Percentiles rank a stretch among this genome's conserved stretches.
Conservation (phyloP, 2,329 filamentous ascomycete species). For the Arthrobotrys sphaeroides region DNA sequence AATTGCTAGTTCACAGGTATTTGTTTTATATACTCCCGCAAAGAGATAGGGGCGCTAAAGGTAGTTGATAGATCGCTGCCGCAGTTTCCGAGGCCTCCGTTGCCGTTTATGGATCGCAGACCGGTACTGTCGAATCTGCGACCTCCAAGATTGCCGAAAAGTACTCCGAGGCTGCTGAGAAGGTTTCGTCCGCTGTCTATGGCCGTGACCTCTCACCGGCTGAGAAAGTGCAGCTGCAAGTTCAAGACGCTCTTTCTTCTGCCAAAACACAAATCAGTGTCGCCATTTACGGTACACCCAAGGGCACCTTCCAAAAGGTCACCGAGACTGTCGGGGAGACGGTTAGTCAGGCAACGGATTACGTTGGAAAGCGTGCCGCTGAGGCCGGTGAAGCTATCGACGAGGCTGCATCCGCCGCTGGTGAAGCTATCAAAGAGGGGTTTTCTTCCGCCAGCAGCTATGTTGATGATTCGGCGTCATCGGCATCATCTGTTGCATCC, state of each 20-base stretch:
- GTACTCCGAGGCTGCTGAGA: constrained; percentile 68
- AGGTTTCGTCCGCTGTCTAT: constrained; percentile 69
- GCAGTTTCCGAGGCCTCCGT: constrained; percentile 69
- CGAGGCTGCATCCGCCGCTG: constrained; percentile 34
- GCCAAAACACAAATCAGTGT: constrained; percentile 65
- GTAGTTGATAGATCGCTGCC: constrained; percentile 65
- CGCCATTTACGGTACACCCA: constrained; percentile 68
- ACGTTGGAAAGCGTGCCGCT: constrained; percentile 60
- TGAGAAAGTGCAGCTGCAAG: constrained; percentile 68
- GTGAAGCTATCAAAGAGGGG: constrained; percentile 33
- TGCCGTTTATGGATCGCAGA: constrained; percentile 67
- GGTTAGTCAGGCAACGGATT: constrained; percentile 57
- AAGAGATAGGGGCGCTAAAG: neutral
- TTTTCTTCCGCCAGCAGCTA: constrained; percentile 39
- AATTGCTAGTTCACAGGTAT: constrained; percentile 68
- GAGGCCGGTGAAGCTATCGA: constrained; percentile 53
- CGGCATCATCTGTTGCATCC: constrained; percentile 38
- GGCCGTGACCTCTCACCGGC: constrained; percentile 67
- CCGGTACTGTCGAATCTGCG: constrained; percentile 63
- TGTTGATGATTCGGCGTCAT: constrained; percentile 44
- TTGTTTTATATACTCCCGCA: constrained; percentile 58
- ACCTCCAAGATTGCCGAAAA: constrained; percentile 65
- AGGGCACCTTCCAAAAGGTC: constrained; percentile 63
- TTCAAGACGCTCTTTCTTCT: constrained; percentile 66
- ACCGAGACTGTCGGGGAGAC: constrained; percentile 57